phyloP scores from a whole-genome alignment of 495 filamentous ascomycete species.

The Podospora appendiculata region DNA sequence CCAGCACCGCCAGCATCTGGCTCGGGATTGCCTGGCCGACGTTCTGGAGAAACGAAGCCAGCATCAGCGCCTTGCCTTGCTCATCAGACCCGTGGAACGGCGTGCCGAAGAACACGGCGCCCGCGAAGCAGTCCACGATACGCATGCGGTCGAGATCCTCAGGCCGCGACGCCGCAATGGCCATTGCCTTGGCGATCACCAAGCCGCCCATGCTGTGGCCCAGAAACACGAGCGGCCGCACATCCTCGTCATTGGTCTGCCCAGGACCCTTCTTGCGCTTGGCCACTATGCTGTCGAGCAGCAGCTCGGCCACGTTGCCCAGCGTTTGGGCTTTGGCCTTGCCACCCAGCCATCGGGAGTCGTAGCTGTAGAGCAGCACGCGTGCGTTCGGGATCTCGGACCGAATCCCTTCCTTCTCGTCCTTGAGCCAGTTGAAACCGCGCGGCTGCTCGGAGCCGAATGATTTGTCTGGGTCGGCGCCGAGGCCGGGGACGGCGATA shows the following conservation, averaged over 20 bases:
- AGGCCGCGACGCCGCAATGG: background rate
- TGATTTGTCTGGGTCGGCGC: constrained; percentile 2
- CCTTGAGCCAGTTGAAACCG: constrained; percentile 7
- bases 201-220: background rate
- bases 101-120: constrained; percentile 6
- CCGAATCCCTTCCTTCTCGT: constrained; percentile 4
- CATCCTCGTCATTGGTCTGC: background rate
- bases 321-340: constrained; percentile 5
- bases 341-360: constrained; percentile 5
- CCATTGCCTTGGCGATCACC: constrained; percentile 4
- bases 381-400: constrained; percentile 6
- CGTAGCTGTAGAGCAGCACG: constrained; percentile 6
- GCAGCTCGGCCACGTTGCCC: constrained; percentile 4
- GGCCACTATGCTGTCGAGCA: constrained; percentile 3
- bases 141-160: constrained; percentile 7
- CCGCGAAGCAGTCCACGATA: constrained; percentile 7
- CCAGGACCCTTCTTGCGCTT: background rate
- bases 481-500: constrained; percentile 7
- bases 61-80: background rate
- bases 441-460: constrained; percentile 7
- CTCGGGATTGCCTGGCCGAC: constrained; percentile 1
- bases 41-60: constrained; percentile 6
- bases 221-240: constrained; percentile 7
- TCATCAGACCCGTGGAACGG: constrained; percentile 5
- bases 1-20: constrained; percentile 4